A percentile compares a stretch with the other conserved stretches of the same genome.
Evolutionary conservation across 257 asterid species (phyloP).

Genomic region (Forsythia viridissima): DNA sequence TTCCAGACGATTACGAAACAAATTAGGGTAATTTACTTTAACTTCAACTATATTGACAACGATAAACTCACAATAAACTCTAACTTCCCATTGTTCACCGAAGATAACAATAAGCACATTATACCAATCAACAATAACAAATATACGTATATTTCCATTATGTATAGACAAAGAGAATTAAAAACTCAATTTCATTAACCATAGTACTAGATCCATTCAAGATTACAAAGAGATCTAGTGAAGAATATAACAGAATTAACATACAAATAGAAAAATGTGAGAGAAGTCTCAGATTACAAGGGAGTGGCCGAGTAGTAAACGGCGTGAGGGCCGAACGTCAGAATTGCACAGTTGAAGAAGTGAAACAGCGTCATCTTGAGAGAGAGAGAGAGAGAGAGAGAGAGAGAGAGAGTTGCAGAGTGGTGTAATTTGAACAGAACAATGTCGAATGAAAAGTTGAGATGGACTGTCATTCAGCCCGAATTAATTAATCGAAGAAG

Average conservation of each 20-base stretch:
- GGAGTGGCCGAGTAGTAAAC: constrained; percentile 99
- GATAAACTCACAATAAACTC: not conserved
- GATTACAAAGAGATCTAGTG: constrained; percentile 32
- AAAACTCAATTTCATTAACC: not conserved
- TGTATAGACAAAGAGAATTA: not conserved
- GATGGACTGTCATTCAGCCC: not conserved
- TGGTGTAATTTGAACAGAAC: no score
- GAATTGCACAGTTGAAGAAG: constrained; percentile 95
- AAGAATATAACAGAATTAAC: not conserved
- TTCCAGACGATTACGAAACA: not conserved
- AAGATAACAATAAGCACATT: not conserved
- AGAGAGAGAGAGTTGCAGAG: not conserved
- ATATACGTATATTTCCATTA: not conserved
- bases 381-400: constrained; percentile 19
- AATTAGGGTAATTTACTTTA: not conserved
- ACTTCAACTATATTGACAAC: not conserved
- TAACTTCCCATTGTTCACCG: not conserved
- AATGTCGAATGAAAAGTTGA: not conserved
- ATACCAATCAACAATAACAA: not conserved
- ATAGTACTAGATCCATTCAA: not conserved
- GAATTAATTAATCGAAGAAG: not conserved
- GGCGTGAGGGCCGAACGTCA: constrained; percentile 98
- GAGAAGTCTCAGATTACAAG: constrained; percentile 43
- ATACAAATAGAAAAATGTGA: not conserved
- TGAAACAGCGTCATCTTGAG: constrained; percentile 81